Evolutionary conservation across 2,329 filamentous ascomycete species (phyloP).

Genomic region (Nemania diffusa): DNA sequence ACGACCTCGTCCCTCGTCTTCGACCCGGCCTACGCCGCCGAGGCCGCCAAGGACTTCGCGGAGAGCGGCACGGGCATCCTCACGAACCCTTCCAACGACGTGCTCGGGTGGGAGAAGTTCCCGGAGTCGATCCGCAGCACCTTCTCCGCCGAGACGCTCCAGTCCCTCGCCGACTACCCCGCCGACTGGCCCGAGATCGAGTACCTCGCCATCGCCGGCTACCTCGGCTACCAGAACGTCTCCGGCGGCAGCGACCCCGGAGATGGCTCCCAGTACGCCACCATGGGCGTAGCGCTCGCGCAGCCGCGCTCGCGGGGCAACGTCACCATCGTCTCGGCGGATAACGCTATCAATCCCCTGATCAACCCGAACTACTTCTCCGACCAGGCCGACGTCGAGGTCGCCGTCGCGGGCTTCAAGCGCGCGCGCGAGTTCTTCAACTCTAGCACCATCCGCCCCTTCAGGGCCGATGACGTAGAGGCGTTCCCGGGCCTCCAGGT

Average conservation of each 20-base stretch:
- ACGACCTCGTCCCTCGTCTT: conserved; percentile 43
- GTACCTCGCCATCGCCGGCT: conserved; percentile 31
- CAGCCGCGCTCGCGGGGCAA: conserved; percentile 31
- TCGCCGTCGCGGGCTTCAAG: conserved; percentile 56
- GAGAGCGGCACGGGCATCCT: conserved; percentile 37
- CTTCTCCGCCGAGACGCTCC: background rate
- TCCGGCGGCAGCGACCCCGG: conserved; percentile 18
- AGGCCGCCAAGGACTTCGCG: background rate
- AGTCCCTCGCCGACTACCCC: conserved; percentile 37
- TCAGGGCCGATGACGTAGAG: background rate
- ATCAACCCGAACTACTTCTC: conserved; percentile 60
- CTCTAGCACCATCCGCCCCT: background rate
- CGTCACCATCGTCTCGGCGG: conserved; percentile 30
- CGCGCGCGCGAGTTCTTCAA: conserved; percentile 51
- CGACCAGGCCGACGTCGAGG: conserved; percentile 55
- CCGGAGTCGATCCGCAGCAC: conserved; percentile 39
- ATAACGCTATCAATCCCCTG: conserved; percentile 24
- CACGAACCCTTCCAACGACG: conserved; percentile 40
- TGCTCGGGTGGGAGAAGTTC: conserved; percentile 48
- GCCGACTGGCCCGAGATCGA: conserved; percentile 45
- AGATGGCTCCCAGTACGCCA: conserved; percentile 36
- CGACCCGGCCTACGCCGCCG: conserved; percentile 35
- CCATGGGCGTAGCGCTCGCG: conserved; percentile 9
- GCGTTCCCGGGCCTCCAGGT: conserved; percentile 21
- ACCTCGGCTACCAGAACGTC: conserved; percentile 30